Percentiles rank a stretch among this genome's conserved stretches.
Conservation (phyloP, 805 yeast species). For the Teunomyces barrocoloradensis region DNA sequence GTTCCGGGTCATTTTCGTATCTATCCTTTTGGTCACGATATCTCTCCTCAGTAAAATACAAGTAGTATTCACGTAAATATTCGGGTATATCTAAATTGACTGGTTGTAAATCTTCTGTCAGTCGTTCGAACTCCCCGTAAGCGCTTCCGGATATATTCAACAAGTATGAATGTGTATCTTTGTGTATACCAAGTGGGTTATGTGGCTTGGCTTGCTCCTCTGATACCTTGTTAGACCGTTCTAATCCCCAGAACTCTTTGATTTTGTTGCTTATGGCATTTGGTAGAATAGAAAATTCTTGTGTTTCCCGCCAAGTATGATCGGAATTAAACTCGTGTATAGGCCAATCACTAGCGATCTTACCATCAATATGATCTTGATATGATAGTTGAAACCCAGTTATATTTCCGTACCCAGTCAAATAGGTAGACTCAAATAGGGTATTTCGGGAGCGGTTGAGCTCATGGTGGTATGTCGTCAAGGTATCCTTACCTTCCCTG, state of each 20-base stretch:
- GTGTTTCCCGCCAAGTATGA: constrained; percentile 43
- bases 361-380: constrained; percentile 49
- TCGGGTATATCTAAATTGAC: constrained; percentile 24
- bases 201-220: constrained; percentile 17
- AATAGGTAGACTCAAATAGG: constrained; percentile 43
- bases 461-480: constrained; percentile 22
- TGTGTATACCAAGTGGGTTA: constrained; percentile 10
- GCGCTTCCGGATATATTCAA: constrained; percentile 36
- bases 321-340: constrained; percentile 45
- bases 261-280: constrained; percentile 50
- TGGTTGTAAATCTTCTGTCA: constrained; percentile 11
- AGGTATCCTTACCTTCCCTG: constrained; percentile 22
- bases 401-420: constrained; percentile 61
- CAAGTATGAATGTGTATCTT: constrained; percentile 22
- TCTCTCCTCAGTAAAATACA: constrained; percentile 20
- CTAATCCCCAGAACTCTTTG: constrained; percentile 49
- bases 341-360: constrained; percentile 56
- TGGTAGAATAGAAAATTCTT: constrained; percentile 59
- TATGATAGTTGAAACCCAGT: constrained; percentile 73
- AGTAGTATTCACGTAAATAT: constrained; percentile 29
- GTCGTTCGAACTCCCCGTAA: constrained; percentile 29
- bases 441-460: constrained; percentile 15
- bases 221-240: constrained; percentile 5
- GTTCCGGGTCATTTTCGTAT: constrained; percentile 27
- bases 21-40: constrained; percentile 24